Conservation (phyloP, 2,329 filamentous ascomycete genomes). For the Xylariaceae sp. region DNA sequence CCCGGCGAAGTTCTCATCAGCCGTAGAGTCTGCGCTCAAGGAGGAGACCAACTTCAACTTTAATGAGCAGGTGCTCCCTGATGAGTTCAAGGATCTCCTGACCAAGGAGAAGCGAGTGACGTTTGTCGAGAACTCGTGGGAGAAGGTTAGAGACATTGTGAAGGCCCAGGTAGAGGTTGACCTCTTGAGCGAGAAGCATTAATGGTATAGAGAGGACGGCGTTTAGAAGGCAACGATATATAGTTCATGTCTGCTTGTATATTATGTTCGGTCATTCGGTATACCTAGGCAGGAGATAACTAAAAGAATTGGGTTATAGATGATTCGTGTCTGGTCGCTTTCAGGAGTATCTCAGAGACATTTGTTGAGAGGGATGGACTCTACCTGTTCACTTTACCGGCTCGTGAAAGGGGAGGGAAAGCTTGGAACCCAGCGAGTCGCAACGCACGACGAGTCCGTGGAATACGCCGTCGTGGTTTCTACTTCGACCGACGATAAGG, state of each 20-base stretch:
- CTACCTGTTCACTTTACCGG: too few relatives aligned
- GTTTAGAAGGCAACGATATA: background rate
- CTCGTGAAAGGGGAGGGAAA: too few relatives aligned
- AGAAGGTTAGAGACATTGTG: conserved; percentile 70
- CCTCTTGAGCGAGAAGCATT: conserved; percentile 37
- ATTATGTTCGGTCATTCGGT: background rate
- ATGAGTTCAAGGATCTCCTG: conserved; percentile 76
- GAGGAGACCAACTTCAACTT: conserved; percentile 71
- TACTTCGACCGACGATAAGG: too few relatives aligned
- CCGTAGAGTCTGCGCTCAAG: conserved; percentile 74
- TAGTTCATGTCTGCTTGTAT: background rate
- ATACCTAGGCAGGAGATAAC: background rate
- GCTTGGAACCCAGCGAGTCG: too few relatives aligned
- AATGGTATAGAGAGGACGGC: background rate
- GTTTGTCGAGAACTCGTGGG: conserved; percentile 64
- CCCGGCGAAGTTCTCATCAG: conserved; percentile 87
- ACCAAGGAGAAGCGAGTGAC: conserved; percentile 69
- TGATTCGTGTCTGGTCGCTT: too few relatives aligned
- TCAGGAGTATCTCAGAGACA: too few relatives aligned
- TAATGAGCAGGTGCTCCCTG: conserved; percentile 65
- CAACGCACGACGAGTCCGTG: too few relatives aligned
- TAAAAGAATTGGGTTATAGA: too few relatives aligned
- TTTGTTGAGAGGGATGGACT: too few relatives aligned
- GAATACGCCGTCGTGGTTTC: too few relatives aligned
- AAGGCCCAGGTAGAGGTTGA: conserved; percentile 66